Conservation (phyloP, 169 alveolate species). For the Theileria sp. region DNA sequence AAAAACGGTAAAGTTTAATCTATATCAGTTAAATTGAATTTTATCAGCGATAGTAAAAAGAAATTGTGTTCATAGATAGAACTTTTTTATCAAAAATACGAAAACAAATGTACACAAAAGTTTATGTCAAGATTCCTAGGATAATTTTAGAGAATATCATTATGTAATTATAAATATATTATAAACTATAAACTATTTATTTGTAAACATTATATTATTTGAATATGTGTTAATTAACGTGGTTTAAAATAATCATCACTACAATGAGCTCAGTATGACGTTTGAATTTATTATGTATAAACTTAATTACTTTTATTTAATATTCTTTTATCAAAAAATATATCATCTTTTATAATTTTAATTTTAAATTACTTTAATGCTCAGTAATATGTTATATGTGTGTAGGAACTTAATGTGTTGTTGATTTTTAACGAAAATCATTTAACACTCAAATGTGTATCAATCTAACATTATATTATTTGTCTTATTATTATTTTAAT, state of each 20-base stretch:
- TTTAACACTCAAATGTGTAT: conserved; percentile 6
- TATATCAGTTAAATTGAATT: not conserved
- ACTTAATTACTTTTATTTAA: too few relatives aligned
- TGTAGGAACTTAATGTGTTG: not conserved
- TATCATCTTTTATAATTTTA: not conserved
- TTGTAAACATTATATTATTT: not conserved
- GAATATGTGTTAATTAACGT: not conserved
- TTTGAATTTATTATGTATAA: not conserved
- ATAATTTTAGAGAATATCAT: not conserved
- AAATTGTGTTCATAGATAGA: not conserved
- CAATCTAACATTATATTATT: not conserved
- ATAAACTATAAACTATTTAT: too few relatives aligned
- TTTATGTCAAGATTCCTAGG: not conserved
- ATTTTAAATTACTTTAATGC: not conserved
- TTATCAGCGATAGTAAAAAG: not conserved
- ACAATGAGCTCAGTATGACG: not conserved
- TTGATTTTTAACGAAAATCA: not conserved
- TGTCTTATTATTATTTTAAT: not conserved
- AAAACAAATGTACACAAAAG: not conserved
- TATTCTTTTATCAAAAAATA: not conserved
- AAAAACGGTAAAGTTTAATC: not conserved
- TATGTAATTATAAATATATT: too few relatives aligned
- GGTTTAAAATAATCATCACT: not conserved
- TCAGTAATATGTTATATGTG: not conserved
- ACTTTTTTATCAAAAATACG: not conserved